phyloP scores from a whole-genome alignment of 805 yeast genomes.

The Sugiyamaella mastotermitis region DNA sequence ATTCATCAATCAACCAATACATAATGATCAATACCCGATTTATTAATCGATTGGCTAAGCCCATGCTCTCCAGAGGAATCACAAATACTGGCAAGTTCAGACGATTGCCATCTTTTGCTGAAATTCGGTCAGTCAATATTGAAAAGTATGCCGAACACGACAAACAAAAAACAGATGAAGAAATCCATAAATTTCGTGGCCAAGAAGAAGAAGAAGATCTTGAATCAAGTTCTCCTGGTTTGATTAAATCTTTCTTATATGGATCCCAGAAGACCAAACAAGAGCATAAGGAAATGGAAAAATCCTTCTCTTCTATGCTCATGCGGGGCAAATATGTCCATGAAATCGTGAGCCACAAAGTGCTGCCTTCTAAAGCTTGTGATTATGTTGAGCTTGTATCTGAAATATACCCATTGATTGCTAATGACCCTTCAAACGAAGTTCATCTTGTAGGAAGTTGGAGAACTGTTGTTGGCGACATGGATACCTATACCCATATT shows the following conservation, averaged over 20 bases:
- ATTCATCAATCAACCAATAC: too few species aligned
- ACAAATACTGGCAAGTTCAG: constrained; percentile 5
- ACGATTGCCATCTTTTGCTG: constrained; percentile 31
- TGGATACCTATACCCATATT: constrained; percentile 35
- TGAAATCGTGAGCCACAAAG: constrained; percentile 34
- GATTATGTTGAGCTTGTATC: constrained; percentile 33
- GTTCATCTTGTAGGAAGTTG: constrained; percentile 38
- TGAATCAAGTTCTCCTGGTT: constrained; percentile 15
- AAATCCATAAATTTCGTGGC: constrained; percentile 16
- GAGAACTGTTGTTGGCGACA: constrained; percentile 38
- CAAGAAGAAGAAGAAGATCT: constrained; percentile 8
- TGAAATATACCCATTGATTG: constrained; percentile 29
- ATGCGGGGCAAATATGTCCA: constrained; percentile 39
- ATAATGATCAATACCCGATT: too few species aligned
- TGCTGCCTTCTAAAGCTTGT: constrained; percentile 29
- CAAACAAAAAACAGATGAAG: constrained; percentile 14
- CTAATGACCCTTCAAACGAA: constrained; percentile 27
- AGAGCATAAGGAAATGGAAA: constrained; percentile 31
- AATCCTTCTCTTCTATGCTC: constrained; percentile 30
- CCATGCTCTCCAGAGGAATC: not conserved
- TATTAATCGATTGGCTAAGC: too few species aligned
- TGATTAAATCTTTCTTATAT: constrained; percentile 34
- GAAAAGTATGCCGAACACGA: constrained; percentile 25
- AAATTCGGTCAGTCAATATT: constrained; percentile 27
- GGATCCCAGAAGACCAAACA: constrained; percentile 32